These are phyloP conservation scores for Pilobolus umbonatus DNA, from an alignment of 192 early-diverging fungal genomes.

Conservation along the genomic window DNA sequence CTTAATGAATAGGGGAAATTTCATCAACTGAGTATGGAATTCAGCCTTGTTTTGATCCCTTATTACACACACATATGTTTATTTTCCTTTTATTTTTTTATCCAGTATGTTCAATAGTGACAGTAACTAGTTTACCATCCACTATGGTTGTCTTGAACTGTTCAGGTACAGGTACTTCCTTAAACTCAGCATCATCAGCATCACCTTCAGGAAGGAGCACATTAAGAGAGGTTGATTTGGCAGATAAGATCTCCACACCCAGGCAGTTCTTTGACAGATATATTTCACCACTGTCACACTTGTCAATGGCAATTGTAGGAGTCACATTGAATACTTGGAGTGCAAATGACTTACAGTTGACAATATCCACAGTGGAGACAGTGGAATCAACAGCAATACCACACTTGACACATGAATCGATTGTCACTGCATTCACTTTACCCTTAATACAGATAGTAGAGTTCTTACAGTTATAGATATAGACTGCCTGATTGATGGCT, in stretches of 20 bases:
- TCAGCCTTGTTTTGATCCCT: too few relatives aligned
- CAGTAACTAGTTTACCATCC: slow-evolving; percentile 75
- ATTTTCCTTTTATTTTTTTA: too few relatives aligned
- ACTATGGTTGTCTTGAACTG: slow-evolving; percentile 88
- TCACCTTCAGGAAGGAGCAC: slow-evolving; percentile 75
- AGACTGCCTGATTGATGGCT: slow-evolving; percentile 83
- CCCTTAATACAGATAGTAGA: slow-evolving; percentile 86
- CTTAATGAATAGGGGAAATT: too few relatives aligned
- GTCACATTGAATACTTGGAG: slow-evolving; percentile 79
- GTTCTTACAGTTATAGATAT: slow-evolving; percentile 92
- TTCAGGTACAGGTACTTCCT: slow-evolving; percentile 87
- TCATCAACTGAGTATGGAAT: too few relatives aligned
- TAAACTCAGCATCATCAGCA: slow-evolving; percentile 63
- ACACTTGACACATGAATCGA: slow-evolving; percentile 87
- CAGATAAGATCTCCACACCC: slow-evolving; percentile 82
- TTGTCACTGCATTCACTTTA: slow-evolving; percentile 88
- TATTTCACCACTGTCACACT: slow-evolving; percentile 89
- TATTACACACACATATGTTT: too few relatives aligned
- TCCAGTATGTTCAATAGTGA: slow-evolving; percentile 75
- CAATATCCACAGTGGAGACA: slow-evolving; percentile 81
- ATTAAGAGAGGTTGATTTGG: slow-evolving; percentile 93
- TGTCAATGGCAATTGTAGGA: slow-evolving; percentile 87
- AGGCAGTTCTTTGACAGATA: slow-evolving; percentile 75
- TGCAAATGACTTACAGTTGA: slow-evolving; percentile 86
- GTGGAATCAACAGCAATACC: slow-evolving; percentile 80